A percentile compares a stretch with the other conserved stretches of the same genome.
These are phyloP conservation scores for Lactifluus hygrophoroides DNA, from an alignment of 768 basidiomycete species.

Conservation along the genomic window DNA sequence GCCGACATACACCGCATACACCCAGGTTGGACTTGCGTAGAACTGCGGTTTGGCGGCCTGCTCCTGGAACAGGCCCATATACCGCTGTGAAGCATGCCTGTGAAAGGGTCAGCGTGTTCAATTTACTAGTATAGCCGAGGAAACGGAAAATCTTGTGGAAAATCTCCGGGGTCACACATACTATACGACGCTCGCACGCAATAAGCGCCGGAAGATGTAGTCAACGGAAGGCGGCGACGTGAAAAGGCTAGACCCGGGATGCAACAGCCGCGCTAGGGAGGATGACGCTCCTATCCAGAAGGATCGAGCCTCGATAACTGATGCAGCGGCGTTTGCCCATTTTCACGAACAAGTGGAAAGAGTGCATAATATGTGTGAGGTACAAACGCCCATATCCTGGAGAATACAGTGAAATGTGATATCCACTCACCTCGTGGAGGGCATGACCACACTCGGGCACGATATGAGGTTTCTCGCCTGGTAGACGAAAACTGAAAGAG, in stretches of 20 bases:
- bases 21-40: conserved; percentile 76
- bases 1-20: conserved; percentile 92
- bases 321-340: too few species aligned
- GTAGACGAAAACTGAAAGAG: conserved; percentile 84
- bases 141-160: neutral
- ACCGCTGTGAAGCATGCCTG: conserved; percentile 96
- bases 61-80: conserved; percentile 76
- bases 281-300: neutral
- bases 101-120: neutral
- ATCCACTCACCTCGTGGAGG: conserved; percentile 70
- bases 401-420: neutral
- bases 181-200: neutral
- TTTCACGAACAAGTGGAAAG: neutral
- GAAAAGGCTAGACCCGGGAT: neutral
- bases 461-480: conserved; percentile 96
- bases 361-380: conserved; percentile 2
- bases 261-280: neutral
- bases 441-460: conserved; percentile 97
- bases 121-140: neutral
- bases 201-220: neutral
- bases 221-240: neutral
- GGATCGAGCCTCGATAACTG: neutral
- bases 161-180: neutral
- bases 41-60: conserved; percentile 40
- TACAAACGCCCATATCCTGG: neutral